Conservation (phyloP, 2,329 filamentous ascomycete genomes). For the Immersiporthe knoxdaviesiana region DNA sequence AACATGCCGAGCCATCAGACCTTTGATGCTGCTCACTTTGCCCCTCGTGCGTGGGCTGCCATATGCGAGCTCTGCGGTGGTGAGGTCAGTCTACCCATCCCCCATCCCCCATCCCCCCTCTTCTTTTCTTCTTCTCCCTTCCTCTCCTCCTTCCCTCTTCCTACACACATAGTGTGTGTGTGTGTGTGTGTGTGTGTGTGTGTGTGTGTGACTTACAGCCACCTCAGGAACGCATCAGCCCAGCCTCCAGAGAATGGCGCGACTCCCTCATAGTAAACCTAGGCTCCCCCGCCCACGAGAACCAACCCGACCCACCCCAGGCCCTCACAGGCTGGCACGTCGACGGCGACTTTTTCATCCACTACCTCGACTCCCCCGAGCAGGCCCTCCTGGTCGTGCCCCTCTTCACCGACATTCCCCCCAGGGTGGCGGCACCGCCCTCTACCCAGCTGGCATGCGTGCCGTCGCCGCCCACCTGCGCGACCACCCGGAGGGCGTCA, state of each 20-base stretch:
- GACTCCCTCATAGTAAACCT: slow-evolving; percentile 73
- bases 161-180: no score
- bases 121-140: background rate
- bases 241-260: slow-evolving; percentile 59
- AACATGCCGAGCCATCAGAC: slow-evolving; percentile 67
- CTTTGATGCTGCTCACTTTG: slow-evolving; percentile 58
- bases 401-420: slow-evolving; percentile 66
- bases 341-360: slow-evolving; percentile 73
- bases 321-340: slow-evolving; percentile 67
- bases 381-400: slow-evolving; percentile 71
- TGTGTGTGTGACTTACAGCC: background rate
- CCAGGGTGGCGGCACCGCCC: slow-evolving; percentile 66
- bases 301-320: slow-evolving; percentile 52
- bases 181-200: no score
- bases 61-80: slow-evolving; percentile 70
- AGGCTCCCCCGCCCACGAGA: slow-evolving; percentile 57
- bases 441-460: slow-evolving; percentile 63
- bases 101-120: background rate
- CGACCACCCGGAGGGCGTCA: slow-evolving; percentile 66
- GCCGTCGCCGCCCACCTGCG: slow-evolving; percentile 61
- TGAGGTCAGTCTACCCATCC: slow-evolving; percentile 40
- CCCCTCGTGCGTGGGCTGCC: slow-evolving; percentile 67
- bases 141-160: background rate
- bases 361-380: slow-evolving; percentile 72
- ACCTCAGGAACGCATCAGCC: slow-evolving; percentile 47